These are phyloP conservation scores for Mimosa pudica DNA, from an alignment of 306 rosid species.

Conservation along the genomic window DNA sequence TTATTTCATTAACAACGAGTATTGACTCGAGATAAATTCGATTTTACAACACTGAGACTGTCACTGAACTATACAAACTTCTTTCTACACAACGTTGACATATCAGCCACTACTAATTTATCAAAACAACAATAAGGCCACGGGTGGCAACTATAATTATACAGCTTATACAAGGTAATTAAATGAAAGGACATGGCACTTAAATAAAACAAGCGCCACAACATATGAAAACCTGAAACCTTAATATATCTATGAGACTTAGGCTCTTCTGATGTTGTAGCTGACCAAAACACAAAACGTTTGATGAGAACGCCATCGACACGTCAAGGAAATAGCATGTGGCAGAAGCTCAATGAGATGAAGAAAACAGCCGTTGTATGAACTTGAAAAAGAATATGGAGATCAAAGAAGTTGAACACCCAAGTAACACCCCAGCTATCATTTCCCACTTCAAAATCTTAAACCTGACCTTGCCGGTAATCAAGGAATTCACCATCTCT, in stretches of 20 bases:
- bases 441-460: constrained; percentile 75
- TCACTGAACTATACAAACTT: constrained; percentile 42
- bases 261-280: constrained; percentile 67
- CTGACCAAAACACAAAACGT: constrained; percentile 53
- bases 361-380: constrained; percentile 50
- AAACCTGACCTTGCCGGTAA: constrained; percentile 40
- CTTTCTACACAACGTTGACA: not conserved
- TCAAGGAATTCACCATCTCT: constrained; percentile 62
- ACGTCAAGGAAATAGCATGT: constrained; percentile 9
- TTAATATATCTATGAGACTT: constrained; percentile 47
- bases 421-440: constrained; percentile 59
- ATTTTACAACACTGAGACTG: constrained; percentile 24
- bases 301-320: not conserved
- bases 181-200: constrained; percentile 24
- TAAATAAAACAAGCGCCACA: constrained; percentile 41
- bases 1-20: constrained; percentile 1
- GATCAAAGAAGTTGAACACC: constrained; percentile 75
- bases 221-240: constrained; percentile 38
- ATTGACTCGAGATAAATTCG: not conserved
- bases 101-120: constrained; percentile 13
- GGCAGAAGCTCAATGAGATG: constrained; percentile 38
- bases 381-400: constrained; percentile 52
- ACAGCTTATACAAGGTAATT: constrained; percentile 11
- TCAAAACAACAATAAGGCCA: constrained; percentile 28
- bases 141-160: constrained; percentile 31